These are phyloP conservation scores for Kwoniella mangroviensis DNA, from an alignment of 768 basidiomycete genomes.

Conservation along the genomic window DNA sequence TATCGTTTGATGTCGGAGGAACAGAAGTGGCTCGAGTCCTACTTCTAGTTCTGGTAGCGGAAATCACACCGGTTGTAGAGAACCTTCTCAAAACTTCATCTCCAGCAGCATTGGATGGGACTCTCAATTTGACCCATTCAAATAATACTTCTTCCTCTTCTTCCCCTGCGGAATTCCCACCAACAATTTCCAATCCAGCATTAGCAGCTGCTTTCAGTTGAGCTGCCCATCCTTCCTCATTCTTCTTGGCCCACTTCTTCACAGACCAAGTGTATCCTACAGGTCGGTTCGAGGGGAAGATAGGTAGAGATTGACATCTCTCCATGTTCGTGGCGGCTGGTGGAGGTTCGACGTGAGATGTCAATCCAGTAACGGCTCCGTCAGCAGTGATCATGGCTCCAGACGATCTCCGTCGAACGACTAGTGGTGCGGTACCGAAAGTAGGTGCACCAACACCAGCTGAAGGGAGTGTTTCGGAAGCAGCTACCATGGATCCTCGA, in stretches of 20 bases:
- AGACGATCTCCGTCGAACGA: slow-evolving; percentile 31
- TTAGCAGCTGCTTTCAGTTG: slow-evolving; percentile 44
- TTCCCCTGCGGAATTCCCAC: slow-evolving; percentile 25
- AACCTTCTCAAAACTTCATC: slow-evolving; percentile 20
- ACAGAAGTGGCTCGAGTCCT: slow-evolving; percentile 13
- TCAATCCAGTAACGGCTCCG: slow-evolving; percentile 36
- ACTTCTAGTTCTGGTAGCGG: slow-evolving; percentile 11
- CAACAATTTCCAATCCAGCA: slow-evolving; percentile 40
- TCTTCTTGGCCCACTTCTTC: slow-evolving; percentile 51
- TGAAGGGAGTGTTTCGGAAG: slow-evolving; percentile 2
- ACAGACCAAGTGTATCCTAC: slow-evolving; percentile 55
- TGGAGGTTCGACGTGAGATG: slow-evolving; percentile 6
- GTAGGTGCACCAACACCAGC: slow-evolving; percentile 36
- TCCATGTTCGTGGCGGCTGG: slow-evolving; percentile 18
- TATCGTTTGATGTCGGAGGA: not conserved
- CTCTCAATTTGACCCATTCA: slow-evolving; percentile 53
- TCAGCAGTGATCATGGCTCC: slow-evolving; percentile 28
- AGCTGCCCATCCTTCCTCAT: slow-evolving; percentile 48
- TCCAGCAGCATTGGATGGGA: slow-evolving; percentile 22
- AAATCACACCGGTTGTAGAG: slow-evolving; percentile 21
- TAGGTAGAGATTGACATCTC: slow-evolving; percentile 23
- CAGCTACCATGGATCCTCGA: not conserved
- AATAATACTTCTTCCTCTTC: slow-evolving; percentile 53
- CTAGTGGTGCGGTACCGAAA: slow-evolving; percentile 51
- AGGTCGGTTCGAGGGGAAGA: slow-evolving; percentile 43